These are phyloP conservation scores for Mycena albidolilacea DNA, from an alignment of 768 basidiomycete species.

Conservation along the genomic window DNA sequence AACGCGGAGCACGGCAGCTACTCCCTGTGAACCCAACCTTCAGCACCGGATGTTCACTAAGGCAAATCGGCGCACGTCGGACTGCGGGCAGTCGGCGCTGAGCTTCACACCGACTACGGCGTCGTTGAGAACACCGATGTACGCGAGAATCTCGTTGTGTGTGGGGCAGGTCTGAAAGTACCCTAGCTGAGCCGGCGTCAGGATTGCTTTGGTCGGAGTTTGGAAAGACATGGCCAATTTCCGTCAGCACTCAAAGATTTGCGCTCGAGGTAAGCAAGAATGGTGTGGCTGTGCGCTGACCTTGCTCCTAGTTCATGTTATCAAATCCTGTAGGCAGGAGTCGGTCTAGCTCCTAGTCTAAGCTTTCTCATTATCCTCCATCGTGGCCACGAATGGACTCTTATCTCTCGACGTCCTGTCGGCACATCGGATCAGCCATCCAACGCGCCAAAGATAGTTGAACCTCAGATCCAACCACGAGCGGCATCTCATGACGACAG, in stretches of 20 bases:
- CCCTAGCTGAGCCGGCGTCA: conserved; percentile 82
- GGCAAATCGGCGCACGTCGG: conserved; percentile 64
- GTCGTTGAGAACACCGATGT: conserved; percentile 83
- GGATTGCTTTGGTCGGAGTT: conserved; percentile 78
- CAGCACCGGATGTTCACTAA: conserved; percentile 19
- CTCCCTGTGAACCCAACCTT: conserved; percentile 61
- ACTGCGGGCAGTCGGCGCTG: conserved; percentile 69
- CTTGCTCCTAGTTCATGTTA: no score
- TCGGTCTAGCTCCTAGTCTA: no score
- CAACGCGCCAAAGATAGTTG: background rate
- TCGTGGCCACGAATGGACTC: no score
- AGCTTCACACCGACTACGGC: conserved; percentile 84
- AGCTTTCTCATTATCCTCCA: no score
- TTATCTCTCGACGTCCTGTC: no score
- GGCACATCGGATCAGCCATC: no score
- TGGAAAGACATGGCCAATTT: conserved; percentile 54
- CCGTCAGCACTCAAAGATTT: no score
- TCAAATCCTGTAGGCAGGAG: no score
- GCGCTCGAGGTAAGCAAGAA: no score
- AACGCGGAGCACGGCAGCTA: conserved; percentile 71
- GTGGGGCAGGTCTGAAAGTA: conserved; percentile 87
- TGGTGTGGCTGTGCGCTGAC: no score
- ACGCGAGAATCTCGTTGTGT: conserved; percentile 74
- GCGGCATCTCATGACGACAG: conserved; percentile 1
- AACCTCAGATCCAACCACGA: background rate